phyloP scores from a whole-genome alignment of 2,329 filamentous ascomycete genomes.

The Tolypocladium cylindrosporum region DNA sequence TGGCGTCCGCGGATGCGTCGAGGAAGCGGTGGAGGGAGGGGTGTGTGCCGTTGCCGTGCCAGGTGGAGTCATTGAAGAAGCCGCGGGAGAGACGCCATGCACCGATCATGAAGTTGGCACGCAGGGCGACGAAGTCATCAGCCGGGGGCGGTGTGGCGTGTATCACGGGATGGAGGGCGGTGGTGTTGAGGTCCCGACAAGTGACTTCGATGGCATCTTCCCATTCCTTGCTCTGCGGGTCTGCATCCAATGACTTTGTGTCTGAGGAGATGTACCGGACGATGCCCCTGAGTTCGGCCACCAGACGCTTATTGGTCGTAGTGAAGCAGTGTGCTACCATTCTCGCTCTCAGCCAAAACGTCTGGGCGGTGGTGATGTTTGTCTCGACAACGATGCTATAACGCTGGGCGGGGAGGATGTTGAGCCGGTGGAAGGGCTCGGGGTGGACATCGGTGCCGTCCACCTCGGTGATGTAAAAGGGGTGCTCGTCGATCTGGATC shows the following conservation, averaged over 20 bases:
- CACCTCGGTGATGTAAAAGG: conserved; percentile 55
- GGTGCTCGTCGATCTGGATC: conserved; percentile 58
- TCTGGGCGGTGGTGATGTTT: conserved; percentile 39
- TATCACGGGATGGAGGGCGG: conserved; percentile 29
- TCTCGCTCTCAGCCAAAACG: conserved; percentile 55
- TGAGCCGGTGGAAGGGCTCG: conserved; percentile 46
- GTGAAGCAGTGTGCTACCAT: conserved; percentile 30
- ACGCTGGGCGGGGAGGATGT: conserved; percentile 60
- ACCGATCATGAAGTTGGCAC: conserved; percentile 45
- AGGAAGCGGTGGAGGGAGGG: conserved; percentile 26
- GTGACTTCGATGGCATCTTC: conserved; percentile 33
- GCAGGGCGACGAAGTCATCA: conserved; percentile 32
- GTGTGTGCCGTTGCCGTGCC: conserved; percentile 26
- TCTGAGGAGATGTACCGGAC: conserved; percentile 16
- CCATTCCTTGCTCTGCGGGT: conserved; percentile 37
- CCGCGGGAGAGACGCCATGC: conserved; percentile 42
- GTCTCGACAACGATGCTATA: conserved; percentile 58
- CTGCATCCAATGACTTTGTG: background rate
- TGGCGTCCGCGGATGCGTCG: conserved; percentile 10
- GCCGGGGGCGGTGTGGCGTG: conserved; percentile 24
- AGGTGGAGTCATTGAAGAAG: conserved; percentile 43
- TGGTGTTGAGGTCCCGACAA: conserved; percentile 44
- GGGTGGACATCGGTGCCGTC: conserved; percentile 60
- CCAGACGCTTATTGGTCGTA: conserved; percentile 17
- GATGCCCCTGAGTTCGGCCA: conserved; percentile 19